These are phyloP conservation scores for Fusarium pseudocircinatum DNA, from an alignment of 2,329 filamentous ascomycete species.

Conservation along the genomic window DNA sequence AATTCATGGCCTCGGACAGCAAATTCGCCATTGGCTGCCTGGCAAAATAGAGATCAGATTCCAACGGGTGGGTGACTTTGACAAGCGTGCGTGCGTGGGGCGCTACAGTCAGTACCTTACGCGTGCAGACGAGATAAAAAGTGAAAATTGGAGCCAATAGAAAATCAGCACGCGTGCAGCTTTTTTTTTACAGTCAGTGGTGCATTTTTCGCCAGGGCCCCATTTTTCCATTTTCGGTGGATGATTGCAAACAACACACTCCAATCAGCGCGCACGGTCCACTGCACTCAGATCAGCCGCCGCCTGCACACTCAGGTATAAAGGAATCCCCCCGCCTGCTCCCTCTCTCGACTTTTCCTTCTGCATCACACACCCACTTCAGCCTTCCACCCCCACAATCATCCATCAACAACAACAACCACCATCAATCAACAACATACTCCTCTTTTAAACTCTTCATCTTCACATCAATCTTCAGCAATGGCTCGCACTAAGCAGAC, in stretches of 20 bases:
- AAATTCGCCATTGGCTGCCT: conserved; percentile 31
- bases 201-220: conserved; percentile 28
- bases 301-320: conserved; percentile 51
- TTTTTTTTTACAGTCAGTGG: conserved; percentile 29
- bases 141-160: conserved; percentile 36
- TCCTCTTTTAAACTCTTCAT: conserved; percentile 42
- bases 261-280: conserved; percentile 41
- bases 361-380: conserved; percentile 55
- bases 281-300: conserved; percentile 51
- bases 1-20: background rate
- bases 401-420: conserved; percentile 43
- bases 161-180: conserved; percentile 39
- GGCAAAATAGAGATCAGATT: conserved; percentile 18
- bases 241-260: conserved; percentile 36
- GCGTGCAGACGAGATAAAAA: background rate
- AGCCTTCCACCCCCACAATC: conserved; percentile 45
- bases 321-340: conserved; percentile 57
- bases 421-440: conserved; percentile 36
- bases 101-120: background rate
- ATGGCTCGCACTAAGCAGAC: conserved; percentile 75
- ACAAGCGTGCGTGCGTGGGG: conserved; percentile 12
- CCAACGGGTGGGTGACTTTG: background rate
- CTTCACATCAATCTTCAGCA: conserved; percentile 52
- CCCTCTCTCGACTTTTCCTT: conserved; percentile 50
- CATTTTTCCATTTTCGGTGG: conserved; percentile 38